Conservation (phyloP, 2,329 filamentous ascomycete genomes). For the Trichoderma oligosporum region DNA sequence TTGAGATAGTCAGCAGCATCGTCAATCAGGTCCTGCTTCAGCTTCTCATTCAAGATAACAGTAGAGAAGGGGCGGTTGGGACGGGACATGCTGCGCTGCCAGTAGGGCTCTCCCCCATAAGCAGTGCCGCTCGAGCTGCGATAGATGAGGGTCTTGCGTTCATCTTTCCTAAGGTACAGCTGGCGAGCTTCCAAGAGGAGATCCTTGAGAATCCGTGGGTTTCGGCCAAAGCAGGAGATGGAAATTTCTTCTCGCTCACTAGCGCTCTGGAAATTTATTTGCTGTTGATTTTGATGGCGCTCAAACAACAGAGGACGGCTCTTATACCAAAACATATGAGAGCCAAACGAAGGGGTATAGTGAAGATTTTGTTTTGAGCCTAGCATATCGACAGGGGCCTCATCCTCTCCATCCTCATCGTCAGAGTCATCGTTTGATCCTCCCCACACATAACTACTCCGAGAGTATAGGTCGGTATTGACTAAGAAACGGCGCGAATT, state of each 20-base stretch:
- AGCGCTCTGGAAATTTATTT: constrained; percentile 37
- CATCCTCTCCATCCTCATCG: constrained; percentile 26
- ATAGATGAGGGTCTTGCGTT: constrained; percentile 62
- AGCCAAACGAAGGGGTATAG: constrained; percentile 66
- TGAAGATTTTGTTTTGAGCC: constrained; percentile 46
- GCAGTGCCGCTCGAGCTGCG: constrained; percentile 48
- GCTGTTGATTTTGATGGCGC: constrained; percentile 47
- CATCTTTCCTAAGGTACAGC: constrained; percentile 54
- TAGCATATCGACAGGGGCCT: constrained; percentile 34
- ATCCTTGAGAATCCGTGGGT: constrained; percentile 58
- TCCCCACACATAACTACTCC: constrained; percentile 47
- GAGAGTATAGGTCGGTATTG: constrained; percentile 57
- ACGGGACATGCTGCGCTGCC: constrained; percentile 61
- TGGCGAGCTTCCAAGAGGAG: constrained; percentile 57
- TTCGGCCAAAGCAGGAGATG: constrained; percentile 59
- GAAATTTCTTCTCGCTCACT: constrained; percentile 57
- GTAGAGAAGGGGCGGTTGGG: constrained; percentile 60
- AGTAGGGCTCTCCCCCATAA: constrained; percentile 42
- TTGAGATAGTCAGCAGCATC: constrained; percentile 62
- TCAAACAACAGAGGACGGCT: constrained; percentile 56
- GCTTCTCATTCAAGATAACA: constrained; percentile 59
- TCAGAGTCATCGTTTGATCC: constrained; percentile 46
- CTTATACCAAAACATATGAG: constrained; percentile 66
- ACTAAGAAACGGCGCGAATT: constrained; percentile 60
- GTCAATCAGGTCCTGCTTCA: constrained; percentile 56